Conservation (phyloP, 768 basidiomycete genomes). For the Calocybe gangraenosa region DNA sequence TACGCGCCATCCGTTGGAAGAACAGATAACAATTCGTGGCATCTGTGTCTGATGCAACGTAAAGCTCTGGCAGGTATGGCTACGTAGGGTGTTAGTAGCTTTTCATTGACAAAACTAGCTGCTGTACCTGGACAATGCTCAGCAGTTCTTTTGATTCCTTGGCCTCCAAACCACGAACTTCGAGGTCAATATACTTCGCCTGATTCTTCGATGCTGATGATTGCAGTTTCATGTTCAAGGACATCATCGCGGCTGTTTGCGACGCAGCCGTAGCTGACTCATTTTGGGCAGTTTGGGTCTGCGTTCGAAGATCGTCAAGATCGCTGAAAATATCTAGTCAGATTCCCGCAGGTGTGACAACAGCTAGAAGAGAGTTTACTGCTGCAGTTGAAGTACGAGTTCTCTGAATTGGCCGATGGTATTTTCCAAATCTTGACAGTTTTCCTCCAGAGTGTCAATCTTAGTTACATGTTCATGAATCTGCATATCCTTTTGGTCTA, state of each 20-base stretch:
- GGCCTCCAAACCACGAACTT: conserved; percentile 82
- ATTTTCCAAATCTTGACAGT: conserved; percentile 77
- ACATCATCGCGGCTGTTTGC: conserved; percentile 91
- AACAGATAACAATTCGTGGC: conserved; percentile 88
- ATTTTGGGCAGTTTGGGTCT: conserved; percentile 80
- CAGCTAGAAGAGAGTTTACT: conserved; percentile 36
- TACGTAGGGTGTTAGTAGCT: conserved; percentile 23
- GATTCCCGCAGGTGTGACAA: not conserved
- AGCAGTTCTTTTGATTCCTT: conserved; percentile 78
- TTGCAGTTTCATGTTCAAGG: conserved; percentile 91
- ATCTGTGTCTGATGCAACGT: conserved; percentile 84
- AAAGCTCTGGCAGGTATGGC: conserved; percentile 90
- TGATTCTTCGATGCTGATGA: conserved; percentile 89
- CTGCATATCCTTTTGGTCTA: conserved; percentile 68
- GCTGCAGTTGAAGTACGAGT: conserved; percentile 78
- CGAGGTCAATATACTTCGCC: conserved; percentile 84
- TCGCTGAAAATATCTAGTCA: conserved; percentile 49
- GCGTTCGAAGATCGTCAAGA: conserved; percentile 75
- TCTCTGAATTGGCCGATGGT: conserved; percentile 94
- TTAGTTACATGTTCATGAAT: conserved; percentile 64
- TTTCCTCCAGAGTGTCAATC: conserved; percentile 69
- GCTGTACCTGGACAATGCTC: conserved; percentile 70
- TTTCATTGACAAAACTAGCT: not conserved
- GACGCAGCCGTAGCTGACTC: conserved; percentile 81
- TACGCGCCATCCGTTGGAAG: conserved; percentile 85